These are phyloP conservation scores for Fomitopsis palustris DNA, from an alignment of 1,284 basidiomycete genomes.

Conservation along the genomic window DNA sequence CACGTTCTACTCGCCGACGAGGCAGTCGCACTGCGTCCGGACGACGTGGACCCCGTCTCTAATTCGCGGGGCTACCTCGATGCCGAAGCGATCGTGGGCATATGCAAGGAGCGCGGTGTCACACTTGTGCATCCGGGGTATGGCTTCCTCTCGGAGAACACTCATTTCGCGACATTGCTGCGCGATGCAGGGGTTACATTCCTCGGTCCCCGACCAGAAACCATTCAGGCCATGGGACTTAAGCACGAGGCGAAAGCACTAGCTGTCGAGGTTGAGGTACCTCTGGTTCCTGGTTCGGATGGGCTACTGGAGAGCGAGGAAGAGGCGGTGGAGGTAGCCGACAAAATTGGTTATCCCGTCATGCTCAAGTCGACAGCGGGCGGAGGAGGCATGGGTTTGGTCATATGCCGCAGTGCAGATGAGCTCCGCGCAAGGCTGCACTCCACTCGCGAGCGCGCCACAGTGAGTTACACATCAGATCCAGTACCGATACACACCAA, in stretches of 20 bases:
- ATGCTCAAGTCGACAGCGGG: slow-evolving; percentile 72
- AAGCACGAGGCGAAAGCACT: slow-evolving; percentile 59
- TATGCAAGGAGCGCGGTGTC: slow-evolving; percentile 40
- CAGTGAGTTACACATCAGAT: slow-evolving; percentile 32
- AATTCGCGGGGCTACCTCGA: slow-evolving; percentile 40
- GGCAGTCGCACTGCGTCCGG: slow-evolving; percentile 34
- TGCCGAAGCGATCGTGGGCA: slow-evolving; percentile 37
- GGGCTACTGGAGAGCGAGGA: slow-evolving; percentile 40
- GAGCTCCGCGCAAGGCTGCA: slow-evolving; percentile 39
- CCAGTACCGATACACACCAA: not conserved
- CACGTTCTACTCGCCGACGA: slow-evolving; percentile 53
- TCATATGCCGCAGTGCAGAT: slow-evolving; percentile 45
- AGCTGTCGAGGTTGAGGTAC: slow-evolving; percentile 46
- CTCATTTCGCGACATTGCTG: slow-evolving; percentile 50
- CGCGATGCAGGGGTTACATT: slow-evolving; percentile 48
- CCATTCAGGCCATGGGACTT: slow-evolving; percentile 55
- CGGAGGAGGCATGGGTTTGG: slow-evolving; percentile 72
- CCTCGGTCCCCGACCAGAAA: slow-evolving; percentile 54
- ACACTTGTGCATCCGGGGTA: slow-evolving; percentile 68
- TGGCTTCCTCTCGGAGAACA: slow-evolving; percentile 67
- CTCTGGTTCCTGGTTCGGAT: slow-evolving; percentile 57
- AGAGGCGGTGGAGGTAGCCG: slow-evolving; percentile 41
- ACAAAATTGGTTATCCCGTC: slow-evolving; percentile 52
- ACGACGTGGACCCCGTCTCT: slow-evolving; percentile 14
- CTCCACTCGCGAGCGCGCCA: slow-evolving; percentile 39